These are phyloP conservation scores for Scheffersomyces stambukii DNA, from an alignment of 1,139 yeast genomes.

Conservation along the genomic window DNA sequence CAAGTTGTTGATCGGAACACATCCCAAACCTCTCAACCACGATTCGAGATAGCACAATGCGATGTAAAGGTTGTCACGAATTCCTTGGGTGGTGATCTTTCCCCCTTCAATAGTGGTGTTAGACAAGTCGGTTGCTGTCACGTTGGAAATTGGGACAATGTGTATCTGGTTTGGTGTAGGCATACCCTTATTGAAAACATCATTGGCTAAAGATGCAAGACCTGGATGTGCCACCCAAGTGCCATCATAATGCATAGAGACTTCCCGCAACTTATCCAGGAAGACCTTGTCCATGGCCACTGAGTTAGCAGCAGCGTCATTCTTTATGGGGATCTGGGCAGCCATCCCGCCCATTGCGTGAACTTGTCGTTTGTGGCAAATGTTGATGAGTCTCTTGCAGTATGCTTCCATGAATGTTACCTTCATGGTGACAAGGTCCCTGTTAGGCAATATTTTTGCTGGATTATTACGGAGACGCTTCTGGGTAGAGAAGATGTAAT, in stretches of 20 bases:
- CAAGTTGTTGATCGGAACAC: constrained; percentile 77
- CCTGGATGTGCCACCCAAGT: constrained; percentile 86
- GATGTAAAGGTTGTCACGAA: constrained; percentile 64
- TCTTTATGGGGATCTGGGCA: constrained; percentile 75
- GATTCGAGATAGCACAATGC: constrained; percentile 80
- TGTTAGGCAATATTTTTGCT: constrained; percentile 64
- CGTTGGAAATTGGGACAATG: constrained; percentile 48
- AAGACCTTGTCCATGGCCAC: constrained; percentile 69
- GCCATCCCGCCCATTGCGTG: constrained; percentile 88
- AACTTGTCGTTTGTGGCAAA: constrained; percentile 71
- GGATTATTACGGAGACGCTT: constrained; percentile 53
- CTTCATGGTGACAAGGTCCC: constrained; percentile 70
- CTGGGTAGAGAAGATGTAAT: constrained; percentile 70
- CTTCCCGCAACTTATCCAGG: constrained; percentile 73
- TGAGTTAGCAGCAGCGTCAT: constrained; percentile 58
- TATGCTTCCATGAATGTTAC: constrained; percentile 74
- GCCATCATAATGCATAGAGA: constrained; percentile 70
- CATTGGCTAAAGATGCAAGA: constrained; percentile 68
- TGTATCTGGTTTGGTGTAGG: constrained; percentile 81
- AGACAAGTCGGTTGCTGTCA: constrained; percentile 65
- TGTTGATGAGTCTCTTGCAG: constrained; percentile 61
- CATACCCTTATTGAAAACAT: constrained; percentile 77
- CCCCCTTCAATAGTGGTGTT: constrained; percentile 67
- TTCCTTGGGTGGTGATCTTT: constrained; percentile 65
- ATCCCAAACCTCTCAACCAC: constrained; percentile 76